Evolutionary conservation across 2,329 filamentous ascomycete species (phyloP).

Genomic region (Pestalotiopsis fici): DNA sequence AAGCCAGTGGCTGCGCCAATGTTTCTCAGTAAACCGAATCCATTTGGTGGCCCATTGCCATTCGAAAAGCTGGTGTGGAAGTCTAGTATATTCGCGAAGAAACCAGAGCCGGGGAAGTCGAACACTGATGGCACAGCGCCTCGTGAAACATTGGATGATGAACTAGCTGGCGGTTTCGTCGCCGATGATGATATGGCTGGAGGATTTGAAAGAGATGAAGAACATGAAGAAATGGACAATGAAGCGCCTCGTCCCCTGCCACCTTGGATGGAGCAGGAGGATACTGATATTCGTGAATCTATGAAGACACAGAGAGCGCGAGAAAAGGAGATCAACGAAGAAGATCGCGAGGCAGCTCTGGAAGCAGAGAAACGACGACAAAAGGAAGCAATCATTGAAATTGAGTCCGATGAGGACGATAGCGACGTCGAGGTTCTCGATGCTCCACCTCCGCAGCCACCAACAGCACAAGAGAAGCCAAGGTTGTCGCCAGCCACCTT

Average conservation of each 20-base stretch:
- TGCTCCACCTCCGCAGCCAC: conserved; percentile 36
- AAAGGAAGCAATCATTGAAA: conserved; percentile 57
- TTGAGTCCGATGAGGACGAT: conserved; percentile 62
- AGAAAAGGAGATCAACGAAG: conserved; percentile 63
- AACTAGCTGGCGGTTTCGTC: conserved; percentile 38
- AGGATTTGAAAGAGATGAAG: conserved; percentile 54
- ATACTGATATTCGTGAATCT: conserved; percentile 66
- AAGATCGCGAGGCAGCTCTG: conserved; percentile 58
- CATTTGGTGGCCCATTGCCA: conserved; percentile 79
- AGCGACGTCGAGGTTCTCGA: conserved; percentile 62
- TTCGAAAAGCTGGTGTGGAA: conserved; percentile 84
- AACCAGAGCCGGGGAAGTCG: conserved; percentile 20
- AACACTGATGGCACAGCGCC: conserved; percentile 4
- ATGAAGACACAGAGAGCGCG: conserved; percentile 58
- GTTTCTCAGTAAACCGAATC: conserved; percentile 57
- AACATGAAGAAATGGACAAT: conserved; percentile 23
- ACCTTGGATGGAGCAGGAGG: conserved; percentile 68
- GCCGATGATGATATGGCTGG: conserved; percentile 56
- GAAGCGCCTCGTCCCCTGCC: conserved; percentile 63
- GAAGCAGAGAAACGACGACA: conserved; percentile 51
- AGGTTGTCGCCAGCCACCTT: conserved; percentile 20
- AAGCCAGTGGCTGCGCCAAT: conserved; percentile 34
- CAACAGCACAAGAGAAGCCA: conserved; percentile 18
- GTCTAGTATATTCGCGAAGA: conserved; percentile 57
- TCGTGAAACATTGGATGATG: conserved; percentile 13